Evolutionary conservation across 106 monocot species (phyloP).

Genomic region (Dioscorea dumetorum): DNA sequence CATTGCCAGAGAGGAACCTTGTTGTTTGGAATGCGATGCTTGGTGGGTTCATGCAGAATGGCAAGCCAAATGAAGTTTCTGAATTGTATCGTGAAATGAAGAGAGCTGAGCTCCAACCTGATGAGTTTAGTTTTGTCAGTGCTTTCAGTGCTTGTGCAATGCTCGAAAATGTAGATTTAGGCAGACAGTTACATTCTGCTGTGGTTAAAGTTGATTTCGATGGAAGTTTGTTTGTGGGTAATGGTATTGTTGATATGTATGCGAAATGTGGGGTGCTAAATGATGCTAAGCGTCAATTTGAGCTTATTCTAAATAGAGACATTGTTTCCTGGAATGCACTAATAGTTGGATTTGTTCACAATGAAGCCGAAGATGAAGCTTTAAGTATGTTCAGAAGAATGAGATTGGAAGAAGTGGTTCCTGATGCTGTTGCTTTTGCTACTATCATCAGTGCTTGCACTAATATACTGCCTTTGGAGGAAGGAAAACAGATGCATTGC

Average conservation of each 20-base stretch:
- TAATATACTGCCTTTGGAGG: constrained; percentile 15
- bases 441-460: constrained; percentile 43
- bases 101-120: constrained; percentile 12
- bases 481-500: constrained; percentile 63
- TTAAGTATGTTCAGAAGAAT: constrained; percentile 33
- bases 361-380: constrained; percentile 33
- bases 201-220: constrained; percentile 35
- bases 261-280: constrained; percentile 43
- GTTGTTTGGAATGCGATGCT: constrained; percentile 83
- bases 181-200: constrained; percentile 47
- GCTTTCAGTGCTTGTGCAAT: constrained; percentile 41
- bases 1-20: constrained; percentile 28
- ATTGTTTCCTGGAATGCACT: constrained; percentile 67
- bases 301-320: constrained; percentile 31
- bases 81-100: constrained; percentile 46
- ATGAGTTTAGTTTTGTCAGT: constrained; percentile 54
- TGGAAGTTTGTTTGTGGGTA: constrained; percentile 27
- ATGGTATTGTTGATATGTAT: constrained; percentile 68
- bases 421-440: constrained; percentile 49
- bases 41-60: constrained; percentile 37
- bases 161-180: constrained; percentile 30
- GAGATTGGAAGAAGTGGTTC: constrained; percentile 20
- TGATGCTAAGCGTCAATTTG: constrained; percentile 42
- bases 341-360: constrained; percentile 36
- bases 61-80: constrained; percentile 14